Evolutionary conservation across 208 protist species (phyloP).

Genomic region (Naegleria fowleri): DNA sequence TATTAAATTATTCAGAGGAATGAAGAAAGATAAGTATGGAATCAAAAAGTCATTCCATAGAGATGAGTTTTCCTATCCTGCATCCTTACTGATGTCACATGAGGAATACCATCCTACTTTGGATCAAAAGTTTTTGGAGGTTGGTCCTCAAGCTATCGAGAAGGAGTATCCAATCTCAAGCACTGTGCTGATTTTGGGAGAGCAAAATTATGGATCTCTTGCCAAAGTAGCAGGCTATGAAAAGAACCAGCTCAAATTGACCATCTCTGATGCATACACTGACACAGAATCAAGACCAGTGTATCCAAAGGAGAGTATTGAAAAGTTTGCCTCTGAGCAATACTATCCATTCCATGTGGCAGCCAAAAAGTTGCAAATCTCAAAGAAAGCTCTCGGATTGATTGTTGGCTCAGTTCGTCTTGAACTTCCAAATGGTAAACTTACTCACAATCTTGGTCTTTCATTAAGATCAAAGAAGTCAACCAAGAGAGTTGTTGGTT

Average conservation of each 20-base stretch:
- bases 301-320: background rate
- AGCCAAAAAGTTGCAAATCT: background rate
- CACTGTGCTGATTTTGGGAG: background rate
- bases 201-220: background rate
- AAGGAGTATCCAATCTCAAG: background rate
- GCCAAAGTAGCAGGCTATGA: background rate
- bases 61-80: slow-evolving; percentile 19
- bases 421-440: background rate
- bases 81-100: background rate
- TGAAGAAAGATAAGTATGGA: background rate
- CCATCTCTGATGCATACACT: background rate
- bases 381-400: background rate
- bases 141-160: background rate
- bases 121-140: background rate
- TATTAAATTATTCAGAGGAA: slow-evolving; percentile 26
- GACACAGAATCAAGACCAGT: background rate
- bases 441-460: background rate
- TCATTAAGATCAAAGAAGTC: background rate
- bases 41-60: background rate
- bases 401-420: background rate
- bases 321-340: background rate
- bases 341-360: background rate
- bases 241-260: background rate
- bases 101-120: background rate
- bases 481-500: slow-evolving; percentile 12